Conservation (phyloP, 306 rosid genomes). For the Fragaria ananassa region DNA sequence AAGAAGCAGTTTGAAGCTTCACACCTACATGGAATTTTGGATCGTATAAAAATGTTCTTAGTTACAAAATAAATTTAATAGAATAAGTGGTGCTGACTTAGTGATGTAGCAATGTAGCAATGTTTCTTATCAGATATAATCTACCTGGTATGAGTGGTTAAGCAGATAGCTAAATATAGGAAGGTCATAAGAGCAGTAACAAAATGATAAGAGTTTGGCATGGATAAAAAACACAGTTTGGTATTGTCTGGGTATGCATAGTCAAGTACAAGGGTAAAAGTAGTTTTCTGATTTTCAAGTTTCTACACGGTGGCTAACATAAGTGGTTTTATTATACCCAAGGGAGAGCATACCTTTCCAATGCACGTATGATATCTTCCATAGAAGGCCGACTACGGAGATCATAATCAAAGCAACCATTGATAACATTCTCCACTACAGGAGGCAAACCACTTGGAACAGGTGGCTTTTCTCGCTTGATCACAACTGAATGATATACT, state of each 20-base stretch:
- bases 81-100: not conserved
- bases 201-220: not conserved
- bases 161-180: not conserved
- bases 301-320: not conserved
- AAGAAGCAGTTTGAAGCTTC: not conserved
- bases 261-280: not conserved
- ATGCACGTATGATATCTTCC: constrained; percentile 46
- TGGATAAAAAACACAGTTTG: not conserved
- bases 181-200: not conserved
- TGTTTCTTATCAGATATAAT: not conserved
- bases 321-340: not conserved
- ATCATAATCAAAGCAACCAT: constrained; percentile 80
- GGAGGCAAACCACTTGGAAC: constrained; percentile 75
- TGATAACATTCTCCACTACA: constrained; percentile 50
- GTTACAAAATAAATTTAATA: not conserved
- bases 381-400: constrained; percentile 69
- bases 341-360: constrained; percentile 49
- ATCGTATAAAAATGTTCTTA: not conserved
- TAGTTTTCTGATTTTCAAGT: not conserved
- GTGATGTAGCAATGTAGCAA: not conserved
- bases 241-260: not conserved
- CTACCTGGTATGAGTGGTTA: not conserved
- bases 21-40: not conserved
- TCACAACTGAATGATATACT: constrained; percentile 52
- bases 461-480: constrained; percentile 60